Evolutionary conservation across 2,329 filamentous ascomycete species (phyloP), one percentile per base, ranked within the genome.

Genomic region (Plectosphaerella cucumerina): DNA sequence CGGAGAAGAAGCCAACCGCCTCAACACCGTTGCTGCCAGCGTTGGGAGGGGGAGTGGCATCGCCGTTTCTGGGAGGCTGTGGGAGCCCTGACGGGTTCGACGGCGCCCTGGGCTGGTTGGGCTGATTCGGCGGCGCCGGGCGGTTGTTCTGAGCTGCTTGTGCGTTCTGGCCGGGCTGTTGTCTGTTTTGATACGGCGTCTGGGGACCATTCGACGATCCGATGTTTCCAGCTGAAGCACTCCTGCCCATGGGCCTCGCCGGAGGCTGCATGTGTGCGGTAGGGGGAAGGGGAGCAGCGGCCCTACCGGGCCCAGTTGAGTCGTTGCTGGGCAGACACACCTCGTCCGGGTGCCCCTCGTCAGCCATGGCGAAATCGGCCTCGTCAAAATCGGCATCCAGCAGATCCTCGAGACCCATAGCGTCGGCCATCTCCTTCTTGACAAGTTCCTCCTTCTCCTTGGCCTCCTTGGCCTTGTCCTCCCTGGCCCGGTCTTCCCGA

Each of bases 291-390:
- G 39, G 39, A 21, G 39, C 39, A 18, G n/a, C 11, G 39, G 10
- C 39, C 39, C 39, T n/a, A 18, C 18, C 17, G 17, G 5, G 39
- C 3, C 39, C 39, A 11, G 39, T 66, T 60, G 51, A 58, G 64
- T 66, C 55, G n/a, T 65, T 65, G 8, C 58, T 59, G 15, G 77
- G 70, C 12, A 92, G 67, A 26, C 79, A 69, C n/a, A 93, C 77
- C 63, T 93, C 89, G 64, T 94, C 89, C 4, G 88, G 87, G 60
- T 91, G 85, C 18, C 80, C 85, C 23, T 86, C 81, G 55, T 88
- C 78, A 10, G 78, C 71, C 8, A 87, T 85, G 46, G 80, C 84
- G 62, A 92, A 90, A 65, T 91, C 88, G 48, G 81, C 85, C 67
- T 90, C 86, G 60, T 90, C 87, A 62, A 91, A 86, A 53, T 90